Conservation (phyloP, 768 basidiomycete species). For the Collybiopsis luxurians region DNA sequence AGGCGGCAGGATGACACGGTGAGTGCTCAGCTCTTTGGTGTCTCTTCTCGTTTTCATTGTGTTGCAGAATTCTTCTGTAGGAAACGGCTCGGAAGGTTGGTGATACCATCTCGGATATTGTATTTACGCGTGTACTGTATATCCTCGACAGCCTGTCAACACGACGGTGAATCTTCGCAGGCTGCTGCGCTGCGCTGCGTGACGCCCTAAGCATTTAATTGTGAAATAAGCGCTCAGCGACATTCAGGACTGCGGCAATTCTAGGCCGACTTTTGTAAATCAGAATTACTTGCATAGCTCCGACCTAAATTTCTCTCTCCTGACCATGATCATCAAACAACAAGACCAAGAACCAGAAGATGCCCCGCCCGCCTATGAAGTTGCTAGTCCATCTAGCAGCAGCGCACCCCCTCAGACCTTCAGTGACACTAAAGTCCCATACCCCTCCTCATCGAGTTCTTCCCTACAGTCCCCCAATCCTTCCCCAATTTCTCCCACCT, state of each 20-base stretch:
- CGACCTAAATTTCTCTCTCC: too few relatives aligned
- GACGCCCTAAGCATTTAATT: not conserved
- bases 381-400: not conserved
- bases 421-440: not conserved
- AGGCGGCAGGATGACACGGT: constrained; percentile 38
- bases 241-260: too few relatives aligned
- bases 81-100: constrained; percentile 13
- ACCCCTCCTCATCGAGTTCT: not conserved
- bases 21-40: constrained; percentile 9
- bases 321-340: constrained; percentile 3
- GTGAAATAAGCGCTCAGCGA: not conserved
- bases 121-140: not conserved
- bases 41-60: not conserved
- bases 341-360: not conserved
- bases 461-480: not conserved
- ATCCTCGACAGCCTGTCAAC: too few relatives aligned
- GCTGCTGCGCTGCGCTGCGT: not conserved
- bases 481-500: not conserved
- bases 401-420: not conserved
- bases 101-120: not conserved
- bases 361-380: constrained; percentile 6
- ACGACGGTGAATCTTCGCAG: not conserved
- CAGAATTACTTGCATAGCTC: too few relatives aligned
- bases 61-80: constrained; percentile 15
- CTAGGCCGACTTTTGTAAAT: too few relatives aligned